phyloP scores from a whole-genome alignment of 2,329 filamentous ascomycete genomes.

The Paecilomyces variotii region DNA sequence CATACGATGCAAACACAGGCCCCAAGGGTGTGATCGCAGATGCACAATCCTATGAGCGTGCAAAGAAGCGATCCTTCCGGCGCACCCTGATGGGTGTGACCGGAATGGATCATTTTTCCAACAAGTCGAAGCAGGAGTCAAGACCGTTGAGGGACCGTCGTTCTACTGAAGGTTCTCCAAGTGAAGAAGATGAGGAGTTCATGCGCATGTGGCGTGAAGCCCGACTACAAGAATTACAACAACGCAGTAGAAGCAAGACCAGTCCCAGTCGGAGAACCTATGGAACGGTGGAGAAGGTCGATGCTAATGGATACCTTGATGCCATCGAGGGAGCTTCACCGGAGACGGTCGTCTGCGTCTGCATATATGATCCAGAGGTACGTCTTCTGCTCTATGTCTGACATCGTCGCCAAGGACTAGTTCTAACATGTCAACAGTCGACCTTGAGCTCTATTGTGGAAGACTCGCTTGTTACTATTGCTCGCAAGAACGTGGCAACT shows the following conservation, averaged over 20 bases:
- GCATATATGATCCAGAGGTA: slow-evolving; percentile 84
- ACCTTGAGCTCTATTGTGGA: slow-evolving; percentile 72
- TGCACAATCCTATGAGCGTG: slow-evolving; percentile 42
- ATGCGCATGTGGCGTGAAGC: slow-evolving; percentile 78
- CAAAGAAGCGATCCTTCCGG: slow-evolving; percentile 40
- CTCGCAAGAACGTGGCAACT: slow-evolving; percentile 59
- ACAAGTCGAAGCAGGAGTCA: slow-evolving; percentile 8
- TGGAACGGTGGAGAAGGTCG: slow-evolving; percentile 72
- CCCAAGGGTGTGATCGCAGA: slow-evolving; percentile 46
- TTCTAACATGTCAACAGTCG: slow-evolving; percentile 46
- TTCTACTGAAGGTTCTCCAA: slow-evolving; percentile 15
- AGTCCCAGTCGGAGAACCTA: slow-evolving; percentile 72
- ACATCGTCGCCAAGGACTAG: neutral
- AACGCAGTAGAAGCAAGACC: slow-evolving; percentile 56
- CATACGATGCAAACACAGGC: slow-evolving; percentile 43
- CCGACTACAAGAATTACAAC: slow-evolving; percentile 69
- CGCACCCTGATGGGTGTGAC: slow-evolving; percentile 32
- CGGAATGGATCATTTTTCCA: slow-evolving; percentile 22
- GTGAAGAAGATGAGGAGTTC: slow-evolving; percentile 64
- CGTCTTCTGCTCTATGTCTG: slow-evolving; percentile 20
- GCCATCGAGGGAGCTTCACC: slow-evolving; percentile 82
- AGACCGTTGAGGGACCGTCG: slow-evolving; percentile 1
- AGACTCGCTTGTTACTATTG: slow-evolving; percentile 65
- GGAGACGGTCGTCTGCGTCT: slow-evolving; percentile 82
- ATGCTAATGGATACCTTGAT: slow-evolving; percentile 88